Conservation (phyloP, 192 early-diverging fungal species). For the Entomortierella chlamydospora region DNA sequence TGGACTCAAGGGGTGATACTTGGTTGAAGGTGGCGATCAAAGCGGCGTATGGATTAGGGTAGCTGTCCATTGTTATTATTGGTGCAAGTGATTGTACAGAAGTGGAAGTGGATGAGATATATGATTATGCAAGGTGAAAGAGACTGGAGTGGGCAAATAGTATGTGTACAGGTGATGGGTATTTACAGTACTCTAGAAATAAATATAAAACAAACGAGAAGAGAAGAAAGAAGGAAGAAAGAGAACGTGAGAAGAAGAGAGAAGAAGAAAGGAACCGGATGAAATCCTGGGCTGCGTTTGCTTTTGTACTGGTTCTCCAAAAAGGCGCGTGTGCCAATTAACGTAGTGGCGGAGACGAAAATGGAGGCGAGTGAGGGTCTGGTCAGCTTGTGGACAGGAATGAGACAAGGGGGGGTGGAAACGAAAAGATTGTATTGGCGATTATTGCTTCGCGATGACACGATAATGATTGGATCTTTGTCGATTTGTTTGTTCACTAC, state of each 20-base stretch:
- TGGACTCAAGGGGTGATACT: slow-evolving; percentile 27
- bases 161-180: too few relatives aligned
- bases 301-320: slow-evolving; percentile 8
- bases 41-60: slow-evolving; percentile 43
- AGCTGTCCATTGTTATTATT: slow-evolving; percentile 31
- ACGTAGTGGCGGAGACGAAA: not conserved
- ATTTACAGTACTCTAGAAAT: too few relatives aligned
- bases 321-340: not conserved
- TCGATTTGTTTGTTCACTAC: slow-evolving; percentile 44
- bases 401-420: not conserved
- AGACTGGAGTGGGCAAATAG: too few relatives aligned
- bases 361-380: not conserved
- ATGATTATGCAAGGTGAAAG: too few relatives aligned
- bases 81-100: not conserved
- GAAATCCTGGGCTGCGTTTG: too few relatives aligned
- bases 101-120: too few relatives aligned
- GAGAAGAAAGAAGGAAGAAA: not conserved
- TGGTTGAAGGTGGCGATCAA: slow-evolving; percentile 51
- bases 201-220: not conserved
- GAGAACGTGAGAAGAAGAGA: not conserved
- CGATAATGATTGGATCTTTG: slow-evolving; percentile 48
- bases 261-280: not conserved
- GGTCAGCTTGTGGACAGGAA: not conserved
- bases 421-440: slow-evolving; percentile 29
- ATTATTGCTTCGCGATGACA: slow-evolving; percentile 25